A percentile compares a stretch with the other conserved stretches of the same genome.
phyloP scores from a whole-genome alignment of 2,329 filamentous ascomycete species.

The Aspergillus calidoustus region DNA sequence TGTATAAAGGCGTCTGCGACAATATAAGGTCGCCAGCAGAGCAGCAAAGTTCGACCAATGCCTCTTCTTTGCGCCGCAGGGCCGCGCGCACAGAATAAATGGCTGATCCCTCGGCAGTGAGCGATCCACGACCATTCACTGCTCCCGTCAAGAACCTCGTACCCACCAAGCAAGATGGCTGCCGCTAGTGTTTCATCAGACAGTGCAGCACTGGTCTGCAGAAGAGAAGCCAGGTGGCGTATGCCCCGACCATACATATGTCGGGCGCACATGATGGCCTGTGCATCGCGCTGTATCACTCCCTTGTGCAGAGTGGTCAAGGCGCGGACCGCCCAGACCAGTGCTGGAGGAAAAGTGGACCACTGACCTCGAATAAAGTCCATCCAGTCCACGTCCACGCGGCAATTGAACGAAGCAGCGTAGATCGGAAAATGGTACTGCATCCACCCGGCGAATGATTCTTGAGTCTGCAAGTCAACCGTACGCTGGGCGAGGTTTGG shows the following conservation, averaged over 20 bases:
- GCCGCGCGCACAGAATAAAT: conserved; percentile 17
- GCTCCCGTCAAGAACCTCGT: conserved; percentile 20
- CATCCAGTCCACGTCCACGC: conserved; percentile 19
- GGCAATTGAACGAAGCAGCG: not conserved
- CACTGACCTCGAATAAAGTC: conserved; percentile 13
- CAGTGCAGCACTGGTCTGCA: conserved; percentile 13
- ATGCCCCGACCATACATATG: conserved; percentile 20
- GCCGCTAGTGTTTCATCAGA: conserved; percentile 20
- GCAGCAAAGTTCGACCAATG: conserved; percentile 18
- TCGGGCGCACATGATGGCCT: conserved; percentile 13
- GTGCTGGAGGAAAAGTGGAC: conserved; percentile 11
- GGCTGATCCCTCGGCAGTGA: conserved; percentile 14
- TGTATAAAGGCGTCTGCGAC: conserved; percentile 16
- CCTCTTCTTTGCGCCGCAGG: conserved; percentile 15
- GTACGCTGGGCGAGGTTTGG: conserved; percentile 12
- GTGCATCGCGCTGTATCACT: not conserved
- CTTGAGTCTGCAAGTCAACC: conserved; percentile 14
- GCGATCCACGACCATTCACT: conserved; percentile 14
- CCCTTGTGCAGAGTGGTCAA: conserved; percentile 18
- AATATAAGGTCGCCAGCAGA: conserved; percentile 16
- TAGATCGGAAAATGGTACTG: conserved; percentile 14
- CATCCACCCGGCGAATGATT: conserved; percentile 15
- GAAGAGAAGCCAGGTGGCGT: conserved; percentile 7
- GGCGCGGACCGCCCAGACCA: conserved; percentile 18
- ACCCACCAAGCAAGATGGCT: conserved; percentile 17